Evolutionary conservation across 2,329 filamentous ascomycete species (phyloP).

Genomic region (Fusarium heterosporum): DNA sequence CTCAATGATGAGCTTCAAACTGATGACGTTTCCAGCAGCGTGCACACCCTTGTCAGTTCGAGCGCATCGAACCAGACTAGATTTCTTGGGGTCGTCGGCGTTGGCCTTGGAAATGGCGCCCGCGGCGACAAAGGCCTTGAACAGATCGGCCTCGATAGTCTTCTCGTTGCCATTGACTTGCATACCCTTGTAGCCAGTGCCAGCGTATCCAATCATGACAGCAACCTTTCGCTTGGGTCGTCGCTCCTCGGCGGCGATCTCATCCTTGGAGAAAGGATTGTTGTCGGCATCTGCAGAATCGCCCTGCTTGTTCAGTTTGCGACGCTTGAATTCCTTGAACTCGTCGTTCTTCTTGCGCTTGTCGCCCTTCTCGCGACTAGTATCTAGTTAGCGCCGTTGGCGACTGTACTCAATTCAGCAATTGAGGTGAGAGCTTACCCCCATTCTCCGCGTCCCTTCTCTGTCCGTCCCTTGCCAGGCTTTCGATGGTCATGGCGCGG

Average conservation of each 20-base stretch:
- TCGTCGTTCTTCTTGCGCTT: constrained; percentile 56
- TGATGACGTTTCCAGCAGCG: constrained; percentile 94
- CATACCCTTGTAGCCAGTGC: constrained; percentile 97
- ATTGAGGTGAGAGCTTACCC: constrained; percentile 39
- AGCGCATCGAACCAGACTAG: constrained; percentile 91
- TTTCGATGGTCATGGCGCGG: constrained; percentile 48
- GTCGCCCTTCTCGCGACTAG: constrained; percentile 53
- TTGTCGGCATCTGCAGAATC: constrained; percentile 49
- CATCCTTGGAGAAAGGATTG: constrained; percentile 74
- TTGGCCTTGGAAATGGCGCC: constrained; percentile 97
- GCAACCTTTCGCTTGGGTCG: constrained; percentile 96
- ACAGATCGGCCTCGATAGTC: constrained; percentile 96
- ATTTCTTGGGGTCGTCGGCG: constrained; percentile 96
- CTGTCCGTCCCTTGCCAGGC: constrained; percentile 47
- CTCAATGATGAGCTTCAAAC: constrained; percentile 94
- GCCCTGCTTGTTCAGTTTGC: constrained; percentile 55
- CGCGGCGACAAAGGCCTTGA: constrained; percentile 89
- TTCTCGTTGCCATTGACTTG: constrained; percentile 86
- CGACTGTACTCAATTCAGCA: constrained; percentile 27
- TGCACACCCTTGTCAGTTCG: constrained; percentile 98
- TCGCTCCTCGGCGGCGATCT: constrained; percentile 88
- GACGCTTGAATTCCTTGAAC: constrained; percentile 57
- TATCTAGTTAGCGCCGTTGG: constrained; percentile 52
- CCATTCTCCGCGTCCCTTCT: constrained; percentile 50
- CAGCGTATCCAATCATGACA: constrained; percentile 94